A percentile compares a stretch with the other conserved stretches of the same genome.
Conservation (phyloP, 2,329 filamentous ascomycete species). For the Verticillium tricorpus region DNA sequence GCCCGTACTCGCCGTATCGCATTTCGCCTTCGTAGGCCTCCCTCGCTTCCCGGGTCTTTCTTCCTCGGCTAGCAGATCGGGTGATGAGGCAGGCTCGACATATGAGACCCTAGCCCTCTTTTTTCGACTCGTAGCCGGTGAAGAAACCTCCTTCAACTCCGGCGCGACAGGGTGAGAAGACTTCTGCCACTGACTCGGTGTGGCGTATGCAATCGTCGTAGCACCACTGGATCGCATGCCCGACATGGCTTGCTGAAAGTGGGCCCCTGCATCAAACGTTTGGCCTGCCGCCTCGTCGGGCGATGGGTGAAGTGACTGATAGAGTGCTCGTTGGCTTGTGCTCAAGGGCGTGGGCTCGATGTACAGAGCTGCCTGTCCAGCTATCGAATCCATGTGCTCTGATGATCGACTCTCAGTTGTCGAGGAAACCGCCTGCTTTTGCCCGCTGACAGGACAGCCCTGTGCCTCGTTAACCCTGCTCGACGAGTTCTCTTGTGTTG, state of each 20-base stretch:
- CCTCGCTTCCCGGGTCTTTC: not conserved
- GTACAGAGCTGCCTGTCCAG: conserved; percentile 18
- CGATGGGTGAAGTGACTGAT: conserved; percentile 22
- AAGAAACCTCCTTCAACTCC: not conserved
- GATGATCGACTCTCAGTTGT: not conserved
- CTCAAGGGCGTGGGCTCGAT: conserved; percentile 28
- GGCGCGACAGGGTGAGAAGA: not conserved
- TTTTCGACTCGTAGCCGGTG: not conserved
- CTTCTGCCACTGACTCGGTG: conserved; percentile 24
- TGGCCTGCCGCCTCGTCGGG: conserved; percentile 6
- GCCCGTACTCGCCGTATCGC: not conserved
- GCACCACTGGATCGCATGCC: conserved; percentile 22
- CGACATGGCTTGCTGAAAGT: conserved; percentile 4
- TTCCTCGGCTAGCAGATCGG: conserved; percentile 14
- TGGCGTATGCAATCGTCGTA: conserved; percentile 29
- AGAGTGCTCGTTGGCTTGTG: conserved; percentile 31
- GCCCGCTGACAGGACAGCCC: not conserved
- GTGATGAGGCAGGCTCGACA: conserved; percentile 11
- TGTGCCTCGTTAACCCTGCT: not conserved
- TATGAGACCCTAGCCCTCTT: not conserved
- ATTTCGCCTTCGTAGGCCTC: not conserved
- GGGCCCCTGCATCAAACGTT: conserved; percentile 5
- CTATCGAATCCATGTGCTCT: not conserved
- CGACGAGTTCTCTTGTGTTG: not conserved
- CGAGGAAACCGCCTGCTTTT: conserved; percentile 2